These are phyloP conservation scores for Epichloe uncinata DNA, from an alignment of 2,329 filamentous ascomycete species.

Conservation along the genomic window DNA sequence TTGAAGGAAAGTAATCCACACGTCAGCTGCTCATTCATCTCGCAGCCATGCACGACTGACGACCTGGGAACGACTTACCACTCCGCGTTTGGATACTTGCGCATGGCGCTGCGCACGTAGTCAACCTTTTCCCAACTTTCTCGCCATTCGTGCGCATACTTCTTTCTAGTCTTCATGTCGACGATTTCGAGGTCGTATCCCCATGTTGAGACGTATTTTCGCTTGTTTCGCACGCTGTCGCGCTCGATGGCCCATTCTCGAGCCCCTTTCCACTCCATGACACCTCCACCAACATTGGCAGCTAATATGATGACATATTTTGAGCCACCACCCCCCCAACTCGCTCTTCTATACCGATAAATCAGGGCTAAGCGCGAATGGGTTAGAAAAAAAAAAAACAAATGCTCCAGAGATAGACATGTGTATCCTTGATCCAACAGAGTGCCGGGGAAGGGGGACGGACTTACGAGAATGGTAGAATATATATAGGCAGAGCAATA, in stretches of 20 bases:
- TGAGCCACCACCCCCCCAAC: conserved; percentile 66
- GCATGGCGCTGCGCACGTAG: conserved; percentile 73
- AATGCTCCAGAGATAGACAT: background rate
- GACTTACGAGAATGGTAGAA: conserved; percentile 63
- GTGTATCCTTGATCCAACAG: background rate
- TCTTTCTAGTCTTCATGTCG: conserved; percentile 97
- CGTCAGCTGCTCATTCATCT: too few relatives aligned
- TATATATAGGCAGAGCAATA: conserved; percentile 48
- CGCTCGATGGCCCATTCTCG: conserved; percentile 97
- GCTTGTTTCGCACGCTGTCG: conserved; percentile 92
- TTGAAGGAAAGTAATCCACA: background rate
- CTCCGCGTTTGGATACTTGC: conserved; percentile 90
- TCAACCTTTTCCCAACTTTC: conserved; percentile 99
- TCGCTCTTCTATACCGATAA: conserved; percentile 56
- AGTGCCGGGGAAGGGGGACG: background rate
- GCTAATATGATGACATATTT: conserved; percentile 91
- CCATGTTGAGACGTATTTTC: conserved; percentile 74
- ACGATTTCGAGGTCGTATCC: conserved; percentile 93
- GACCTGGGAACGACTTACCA: conserved; percentile 47
- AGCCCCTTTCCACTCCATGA: conserved; percentile 98
- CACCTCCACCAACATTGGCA: conserved; percentile 87
- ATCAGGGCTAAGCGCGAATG: conserved; percentile 29
- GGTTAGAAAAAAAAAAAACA: background rate
- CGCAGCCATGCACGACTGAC: too few relatives aligned
- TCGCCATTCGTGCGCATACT: conserved; percentile 96